Base-by-base conservation (phyloP, 2,329 filamentous ascomycete genomes). In the Fusarium sp. region DNA sequence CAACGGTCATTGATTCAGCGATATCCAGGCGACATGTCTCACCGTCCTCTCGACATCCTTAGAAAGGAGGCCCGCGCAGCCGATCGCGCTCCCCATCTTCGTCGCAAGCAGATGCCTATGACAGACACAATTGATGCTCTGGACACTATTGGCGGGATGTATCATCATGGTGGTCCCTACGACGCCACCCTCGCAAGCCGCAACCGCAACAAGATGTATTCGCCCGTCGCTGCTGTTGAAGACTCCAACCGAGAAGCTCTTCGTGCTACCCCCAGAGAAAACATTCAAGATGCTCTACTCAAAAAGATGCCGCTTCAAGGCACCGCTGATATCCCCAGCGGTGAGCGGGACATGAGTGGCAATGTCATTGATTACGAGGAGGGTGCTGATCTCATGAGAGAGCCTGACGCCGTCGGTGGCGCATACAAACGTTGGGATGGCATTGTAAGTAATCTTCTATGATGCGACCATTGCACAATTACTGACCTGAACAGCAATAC, bases 111-210 rank as follows among this genome's bases (percentile, higher is more conserved):
- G 76, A 85, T 90, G 75, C 86, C 91, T 18, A 88, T 90, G 30
- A 88, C 93, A 3, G 95, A 98, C 79, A 85, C 86, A 12, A 96
- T 98, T 76, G 95, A 98, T 79, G 84, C 85, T 8, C 88, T 98
- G 2, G 95, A 97, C 78, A 86, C 87, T n/a, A 80, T 86, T 42
- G 87, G 88, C 54, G 86, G 86, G 20, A 82, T 86, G 5, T 97
- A 97, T 80, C 95, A 98, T 80, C 95, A 98, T 76, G 93, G 92
- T 70, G 95, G 95, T 0, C 95, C 95, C 0, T 98, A 93, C 75
- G 95, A 98, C 78, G 93, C 95, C 13, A 92, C 93, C 4, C 85
- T 93, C 56, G 85, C 91, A 3, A 89, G 92, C 15, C 88, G 93
- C 50, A 98, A 98, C 81, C 85, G 83, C 7, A 85, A 89, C 75